Evolutionary conservation across 805 yeast genomes (phyloP), one percentile per base, ranked within the genome.

Genomic region (Hanseniaspora guilliermondii): DNA sequence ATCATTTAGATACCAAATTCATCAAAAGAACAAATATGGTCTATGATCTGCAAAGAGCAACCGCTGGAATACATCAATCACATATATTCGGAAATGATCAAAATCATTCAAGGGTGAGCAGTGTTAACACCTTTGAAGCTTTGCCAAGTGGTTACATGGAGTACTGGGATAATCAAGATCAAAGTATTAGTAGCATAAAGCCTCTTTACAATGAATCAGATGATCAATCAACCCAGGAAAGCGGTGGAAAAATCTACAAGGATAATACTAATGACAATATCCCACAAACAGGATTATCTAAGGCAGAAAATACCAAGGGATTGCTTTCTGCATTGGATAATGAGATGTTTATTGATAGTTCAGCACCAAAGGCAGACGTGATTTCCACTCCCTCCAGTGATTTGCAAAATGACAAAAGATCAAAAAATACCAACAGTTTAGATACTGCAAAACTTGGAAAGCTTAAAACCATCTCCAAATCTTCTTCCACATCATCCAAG

Each of bases 91-190:
- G 7, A 12, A 9, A 9, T 4, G 19, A 14, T 14, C n/a, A 22
- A 5, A 39, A 12, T 39, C 17, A 21, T 2, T 42, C 46, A 6
- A 42, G 46, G 27, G 17, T 42, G 16, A 25, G 46, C 19, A 47
- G 50, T 37, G 35, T 9, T 2, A 16, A 33, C 12, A 47, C 42
- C 8, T 14, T 9, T 37, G 42, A 47, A 12, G 38, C 35, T 4
- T 17, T 47, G 6, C 53, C 53, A 2, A 48, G 53, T 38, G 53
- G 46, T 2, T 48, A 48, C 22, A 39, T n/a, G 8, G 45, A 39
- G 6, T 48, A 48, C 14, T 48, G 53, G 53, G 45, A 36, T n/a
- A 9, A 47, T 17, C 35, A 16, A 25, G 22, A 16, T 22, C 27
- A 39, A 8, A 22, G 27, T 9, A 11, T 12, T 21, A 22, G 12